These are phyloP conservation scores for Poronia punctata DNA, from an alignment of 495 filamentous ascomycete genomes.

Conservation along the genomic window DNA sequence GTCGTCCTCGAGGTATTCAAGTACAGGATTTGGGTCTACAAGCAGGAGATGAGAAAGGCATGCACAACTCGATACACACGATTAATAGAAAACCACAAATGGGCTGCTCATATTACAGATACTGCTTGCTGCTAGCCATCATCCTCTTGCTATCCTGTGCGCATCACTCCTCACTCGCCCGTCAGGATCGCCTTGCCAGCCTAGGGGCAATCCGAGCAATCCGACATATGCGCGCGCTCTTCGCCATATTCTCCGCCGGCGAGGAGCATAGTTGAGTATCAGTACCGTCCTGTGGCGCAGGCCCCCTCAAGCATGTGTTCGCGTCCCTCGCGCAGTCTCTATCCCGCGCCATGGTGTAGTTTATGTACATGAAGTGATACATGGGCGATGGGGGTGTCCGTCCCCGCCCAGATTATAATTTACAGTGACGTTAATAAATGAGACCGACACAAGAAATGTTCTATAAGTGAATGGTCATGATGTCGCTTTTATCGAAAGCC, in stretches of 20 bases:
- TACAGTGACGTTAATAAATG: too few relatives aligned
- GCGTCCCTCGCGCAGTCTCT: not conserved
- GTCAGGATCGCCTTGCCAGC: too few relatives aligned
- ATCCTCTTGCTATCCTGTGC: conserved; percentile 10
- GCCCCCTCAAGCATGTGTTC: not conserved
- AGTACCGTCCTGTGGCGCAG: not conserved
- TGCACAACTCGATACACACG: not conserved
- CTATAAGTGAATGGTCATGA: conserved; percentile 59
- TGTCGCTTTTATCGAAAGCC: conserved; percentile 82
- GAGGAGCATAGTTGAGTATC: not conserved
- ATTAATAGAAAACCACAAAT: not conserved
- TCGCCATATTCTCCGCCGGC: not conserved
- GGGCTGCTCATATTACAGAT: not conserved
- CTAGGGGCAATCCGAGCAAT: not conserved
- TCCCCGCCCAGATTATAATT: conserved; percentile 16
- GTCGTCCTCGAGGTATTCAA: conserved; percentile 57
- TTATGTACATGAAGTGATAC: conserved; percentile 24
- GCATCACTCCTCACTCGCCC: not conserved
- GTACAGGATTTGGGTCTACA: conserved; percentile 88
- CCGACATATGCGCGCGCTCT: not conserved
- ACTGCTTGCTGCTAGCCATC: too few relatives aligned
- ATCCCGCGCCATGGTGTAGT: not conserved
- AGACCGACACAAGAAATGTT: too few relatives aligned
- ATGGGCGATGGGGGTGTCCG: conserved; percentile 10
- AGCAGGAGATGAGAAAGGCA: conserved; percentile 52